These are phyloP conservation scores for Solanum hybrid DNA, from an alignment of 305 asterid species.

Conservation along the genomic window DNA sequence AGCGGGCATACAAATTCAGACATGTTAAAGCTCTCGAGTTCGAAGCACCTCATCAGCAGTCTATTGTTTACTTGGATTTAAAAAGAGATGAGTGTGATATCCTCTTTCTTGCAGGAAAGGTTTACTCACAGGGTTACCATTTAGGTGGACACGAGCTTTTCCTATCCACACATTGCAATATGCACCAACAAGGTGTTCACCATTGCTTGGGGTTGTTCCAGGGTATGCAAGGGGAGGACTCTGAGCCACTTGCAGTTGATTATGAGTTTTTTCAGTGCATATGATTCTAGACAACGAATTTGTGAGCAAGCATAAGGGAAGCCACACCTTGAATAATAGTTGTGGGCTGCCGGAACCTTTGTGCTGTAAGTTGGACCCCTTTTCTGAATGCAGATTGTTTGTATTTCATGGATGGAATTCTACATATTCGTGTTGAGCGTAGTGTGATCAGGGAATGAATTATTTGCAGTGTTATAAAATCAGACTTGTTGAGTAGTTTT, in stretches of 20 bases:
- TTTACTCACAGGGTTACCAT: slow-evolving; percentile 72
- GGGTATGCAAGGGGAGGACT: too few species aligned
- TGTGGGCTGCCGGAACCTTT: too few species aligned
- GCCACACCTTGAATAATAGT: too few species aligned
- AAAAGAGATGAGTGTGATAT: slow-evolving; percentile 52
- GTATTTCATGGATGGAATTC: too few species aligned
- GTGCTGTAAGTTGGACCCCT: too few species aligned
- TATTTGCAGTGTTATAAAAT: not conserved
- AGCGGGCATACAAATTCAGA: slow-evolving; percentile 65
- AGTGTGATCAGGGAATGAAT: slow-evolving; percentile 23
- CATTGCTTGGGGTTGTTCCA: too few species aligned
- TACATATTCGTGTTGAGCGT: too few species aligned
- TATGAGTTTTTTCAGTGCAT: too few species aligned
- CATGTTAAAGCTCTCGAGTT: slow-evolving; percentile 68
- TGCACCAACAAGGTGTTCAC: slow-evolving; percentile 43
- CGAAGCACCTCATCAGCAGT: slow-evolving; percentile 44
- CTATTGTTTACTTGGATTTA: slow-evolving; percentile 69
- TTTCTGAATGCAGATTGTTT: too few species aligned
- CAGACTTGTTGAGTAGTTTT: not conserved
- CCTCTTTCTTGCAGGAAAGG: slow-evolving; percentile 53
- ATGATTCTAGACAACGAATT: too few species aligned
- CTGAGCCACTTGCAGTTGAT: too few species aligned
- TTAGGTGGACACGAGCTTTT: slow-evolving; percentile 74
- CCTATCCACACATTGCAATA: slow-evolving; percentile 64
- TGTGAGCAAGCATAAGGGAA: too few species aligned